A percentile compares a stretch with the other conserved stretches of the same genome.
Conservation (phyloP, 2,329 filamentous ascomycete species). For the Ophiocordyceps camponoti-floridani region DNA sequence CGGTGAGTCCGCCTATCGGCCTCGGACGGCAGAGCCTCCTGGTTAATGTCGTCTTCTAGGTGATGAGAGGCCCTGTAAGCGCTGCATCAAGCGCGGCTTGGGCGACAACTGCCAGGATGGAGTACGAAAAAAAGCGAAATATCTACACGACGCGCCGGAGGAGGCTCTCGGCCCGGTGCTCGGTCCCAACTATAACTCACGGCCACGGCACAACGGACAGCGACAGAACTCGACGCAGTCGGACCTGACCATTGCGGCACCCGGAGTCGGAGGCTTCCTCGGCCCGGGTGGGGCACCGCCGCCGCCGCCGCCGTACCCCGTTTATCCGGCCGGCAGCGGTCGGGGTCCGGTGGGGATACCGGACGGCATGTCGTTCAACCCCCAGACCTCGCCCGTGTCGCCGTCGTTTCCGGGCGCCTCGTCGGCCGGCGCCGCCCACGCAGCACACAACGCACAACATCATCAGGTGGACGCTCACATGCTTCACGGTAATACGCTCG, state of each 20-base stretch:
- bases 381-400: constrained; percentile 56
- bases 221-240: constrained; percentile 30
- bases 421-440: constrained; percentile 10
- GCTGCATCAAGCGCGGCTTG: constrained; percentile 85
- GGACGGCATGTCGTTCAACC: constrained; percentile 36
- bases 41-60: constrained; percentile 34
- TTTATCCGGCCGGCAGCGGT: constrained; percentile 24
- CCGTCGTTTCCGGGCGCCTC: constrained; percentile 47
- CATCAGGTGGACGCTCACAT: constrained; percentile 24
- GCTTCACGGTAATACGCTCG: constrained; percentile 30
- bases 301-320: constrained; percentile 21
- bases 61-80: constrained; percentile 82
- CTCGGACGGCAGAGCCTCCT: not conserved
- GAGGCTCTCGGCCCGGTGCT: constrained; percentile 80
- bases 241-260: constrained; percentile 21
- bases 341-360: constrained; percentile 29
- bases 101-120: constrained; percentile 89
- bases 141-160: constrained; percentile 86
- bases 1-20: constrained; percentile 47
- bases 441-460: constrained; percentile 21
- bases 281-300: constrained; percentile 22
- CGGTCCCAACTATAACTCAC: constrained; percentile 49
- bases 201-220: constrained; percentile 24
- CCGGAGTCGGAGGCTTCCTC: constrained; percentile 27
- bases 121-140: constrained; percentile 96